A percentile compares a stretch with the other conserved stretches of the same genome.
Evolutionary conservation across 495 filamentous ascomycete genomes (phyloP).

Genomic region (Podospora fimiseda): DNA sequence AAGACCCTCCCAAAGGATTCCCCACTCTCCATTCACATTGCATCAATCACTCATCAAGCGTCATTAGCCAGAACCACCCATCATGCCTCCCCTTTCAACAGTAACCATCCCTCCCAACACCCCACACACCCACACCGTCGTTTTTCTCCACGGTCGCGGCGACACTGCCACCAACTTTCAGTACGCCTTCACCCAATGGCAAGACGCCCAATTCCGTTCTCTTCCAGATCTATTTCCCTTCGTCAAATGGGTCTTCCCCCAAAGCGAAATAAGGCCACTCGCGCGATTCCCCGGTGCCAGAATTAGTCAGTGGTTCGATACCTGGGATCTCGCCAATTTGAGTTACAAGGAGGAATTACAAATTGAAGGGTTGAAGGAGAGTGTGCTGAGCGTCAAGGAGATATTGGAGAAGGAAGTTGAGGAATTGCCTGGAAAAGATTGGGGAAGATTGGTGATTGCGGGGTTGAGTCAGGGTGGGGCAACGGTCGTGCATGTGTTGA

Average conservation of each 20-base stretch:
- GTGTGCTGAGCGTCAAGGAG: conserved; percentile 14
- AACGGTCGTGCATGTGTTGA: conserved; percentile 35
- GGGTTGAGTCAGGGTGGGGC: conserved; percentile 40
- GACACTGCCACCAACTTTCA: neutral
- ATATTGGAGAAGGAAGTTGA: conserved; percentile 26
- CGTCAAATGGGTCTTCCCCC: conserved; percentile 41
- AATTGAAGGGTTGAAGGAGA: conserved; percentile 22
- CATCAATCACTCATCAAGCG: no score
- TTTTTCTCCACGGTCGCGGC: conserved; percentile 1
- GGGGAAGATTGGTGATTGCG: conserved; percentile 29
- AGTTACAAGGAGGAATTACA: conserved; percentile 28
- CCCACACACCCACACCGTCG: conserved; percentile 1
- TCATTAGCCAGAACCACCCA: no score
- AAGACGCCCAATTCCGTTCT: conserved; percentile 7
- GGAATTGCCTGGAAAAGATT: conserved; percentile 18
- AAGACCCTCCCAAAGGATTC: no score
- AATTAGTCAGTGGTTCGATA: conserved; percentile 36
- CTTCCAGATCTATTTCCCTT: conserved; percentile 25
- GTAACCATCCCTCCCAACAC: neutral
- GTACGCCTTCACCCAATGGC: neutral
- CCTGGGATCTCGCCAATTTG: conserved; percentile 29
- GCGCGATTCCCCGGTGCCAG: neutral
- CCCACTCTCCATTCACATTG: no score
- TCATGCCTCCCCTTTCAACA: neutral
- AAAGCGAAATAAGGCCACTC: conserved; percentile 24